Evolutionary conservation across 352 stramenopile genomes (phyloP).

Genomic region (Pythium vanterpoolii): DNA sequence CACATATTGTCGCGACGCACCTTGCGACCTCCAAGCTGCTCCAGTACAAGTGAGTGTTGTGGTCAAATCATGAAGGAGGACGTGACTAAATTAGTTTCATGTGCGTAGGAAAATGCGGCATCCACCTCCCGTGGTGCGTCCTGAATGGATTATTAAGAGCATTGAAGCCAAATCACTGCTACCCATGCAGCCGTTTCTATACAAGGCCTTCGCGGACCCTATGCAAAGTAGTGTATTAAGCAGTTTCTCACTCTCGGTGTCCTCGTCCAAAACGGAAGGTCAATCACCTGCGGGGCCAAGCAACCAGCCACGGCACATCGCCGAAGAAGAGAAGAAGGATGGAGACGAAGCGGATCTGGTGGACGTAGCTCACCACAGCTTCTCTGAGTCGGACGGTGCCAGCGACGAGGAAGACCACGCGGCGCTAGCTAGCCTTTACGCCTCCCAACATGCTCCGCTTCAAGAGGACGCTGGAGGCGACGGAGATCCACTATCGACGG

Average conservation of each 20-base stretch:
- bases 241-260: constrained; percentile 20
- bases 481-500: neutral
- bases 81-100: neutral
- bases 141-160: constrained; percentile 92
- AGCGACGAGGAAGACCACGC: constrained; percentile 25
- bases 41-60: constrained; percentile 64
- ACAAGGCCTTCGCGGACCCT: constrained; percentile 76
- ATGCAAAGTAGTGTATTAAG: constrained; percentile 49
- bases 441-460: constrained; percentile 1
- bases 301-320: neutral
- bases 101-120: constrained; percentile 47
- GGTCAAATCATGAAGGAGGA: neutral
- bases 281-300: neutral
- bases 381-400: constrained; percentile 25
- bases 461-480: neutral
- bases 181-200: constrained; percentile 77
- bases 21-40: constrained; percentile 82
- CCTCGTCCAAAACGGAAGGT: neutral
- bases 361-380: constrained; percentile 13
- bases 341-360: neutral
- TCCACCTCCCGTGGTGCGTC: constrained; percentile 76
- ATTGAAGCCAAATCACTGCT: constrained; percentile 71
- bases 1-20: constrained; percentile 86
- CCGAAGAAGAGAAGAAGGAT: neutral
- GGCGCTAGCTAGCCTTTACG: constrained; percentile 14